These are phyloP conservation scores for Globisporangium ultimum DNA, from an alignment of 352 stramenopile species.

Conservation along the genomic window DNA sequence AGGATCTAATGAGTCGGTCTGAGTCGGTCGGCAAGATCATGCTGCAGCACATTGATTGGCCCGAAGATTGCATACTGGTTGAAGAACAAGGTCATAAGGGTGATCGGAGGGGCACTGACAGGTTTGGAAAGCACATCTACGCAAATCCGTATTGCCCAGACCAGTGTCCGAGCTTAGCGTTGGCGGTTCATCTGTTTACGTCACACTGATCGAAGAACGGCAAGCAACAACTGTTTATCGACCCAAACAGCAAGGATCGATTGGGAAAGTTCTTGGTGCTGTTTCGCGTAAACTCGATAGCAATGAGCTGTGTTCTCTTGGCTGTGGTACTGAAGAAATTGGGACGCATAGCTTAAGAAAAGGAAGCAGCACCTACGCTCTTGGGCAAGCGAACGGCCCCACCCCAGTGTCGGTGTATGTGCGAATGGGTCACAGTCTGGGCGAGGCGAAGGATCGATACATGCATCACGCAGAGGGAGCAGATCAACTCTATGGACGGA, in stretches of 20 bases:
- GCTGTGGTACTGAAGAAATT: background rate
- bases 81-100: background rate
- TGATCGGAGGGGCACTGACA: background rate
- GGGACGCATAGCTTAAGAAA: background rate
- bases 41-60: background rate
- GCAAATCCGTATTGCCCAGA: background rate
- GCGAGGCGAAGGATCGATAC: conserved; percentile 12
- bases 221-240: background rate
- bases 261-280: background rate
- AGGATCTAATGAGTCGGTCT: background rate
- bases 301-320: background rate
- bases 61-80: background rate
- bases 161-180: background rate
- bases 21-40: background rate
- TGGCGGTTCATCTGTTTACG: background rate
- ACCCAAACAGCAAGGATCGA: background rate
- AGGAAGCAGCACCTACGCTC: conserved; percentile 11
- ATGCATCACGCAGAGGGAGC: conserved; percentile 9
- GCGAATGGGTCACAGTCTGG: conserved; percentile 13
- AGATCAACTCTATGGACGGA: conserved; percentile 12
- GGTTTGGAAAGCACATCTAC: background rate
- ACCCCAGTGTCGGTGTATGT: conserved; percentile 10
- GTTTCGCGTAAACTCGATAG: background rate
- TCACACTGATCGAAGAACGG: background rate
- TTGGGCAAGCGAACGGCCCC: conserved; percentile 7